Base-by-base conservation (phyloP, 306 rosid genomes). In the Quercus variabilis region DNA sequence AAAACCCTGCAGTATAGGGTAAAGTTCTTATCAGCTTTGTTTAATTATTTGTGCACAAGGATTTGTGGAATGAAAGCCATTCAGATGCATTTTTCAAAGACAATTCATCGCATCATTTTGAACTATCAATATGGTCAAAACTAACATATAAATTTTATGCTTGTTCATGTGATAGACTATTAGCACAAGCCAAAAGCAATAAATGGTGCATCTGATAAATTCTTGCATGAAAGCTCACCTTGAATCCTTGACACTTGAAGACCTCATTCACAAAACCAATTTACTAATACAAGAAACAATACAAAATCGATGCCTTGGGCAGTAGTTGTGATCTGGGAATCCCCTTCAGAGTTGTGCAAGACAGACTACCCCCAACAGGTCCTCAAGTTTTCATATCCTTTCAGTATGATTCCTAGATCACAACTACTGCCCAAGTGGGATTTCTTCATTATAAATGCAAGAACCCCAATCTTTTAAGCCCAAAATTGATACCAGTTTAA, bases 1-100 rank as follows among this genome's bases (percentile, higher is more conserved):
- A 64, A 83, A 95, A 52, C 98, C 99, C 99, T 92, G 84, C 85
- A 76, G 3, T 57, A 71, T 46, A 3, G 23, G 49, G 25, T 74
- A 72, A 46, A 57, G 20, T 21, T 55, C 26, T 59, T 3, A 12
- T 81, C 71, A 69, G 46, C 25, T 52, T 58, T 69, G n/a, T 10
- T 9, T 51, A 58, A 74, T 75, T 67, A 72, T 78, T 71, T 65
- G n/a, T 71, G 69, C 60, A 60, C 31, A 75, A 55, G 21, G 23
- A 57, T 65, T 71, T 49, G 83, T 73, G 69, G 23, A 78, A 51
- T 19, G 2, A 7, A 46, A 68, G 4, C n/a, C 4, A 74, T 46
- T 52, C 38, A 65, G 31, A 56, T 20, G 28, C n/a, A 19, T 7
- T 4, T 7, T 30, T 3, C 21, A 33, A 35, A 28, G 3, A 35